These are phyloP conservation scores for Calonectria hongkongensis DNA, from an alignment of 2,329 filamentous ascomycete species.

Conservation along the genomic window DNA sequence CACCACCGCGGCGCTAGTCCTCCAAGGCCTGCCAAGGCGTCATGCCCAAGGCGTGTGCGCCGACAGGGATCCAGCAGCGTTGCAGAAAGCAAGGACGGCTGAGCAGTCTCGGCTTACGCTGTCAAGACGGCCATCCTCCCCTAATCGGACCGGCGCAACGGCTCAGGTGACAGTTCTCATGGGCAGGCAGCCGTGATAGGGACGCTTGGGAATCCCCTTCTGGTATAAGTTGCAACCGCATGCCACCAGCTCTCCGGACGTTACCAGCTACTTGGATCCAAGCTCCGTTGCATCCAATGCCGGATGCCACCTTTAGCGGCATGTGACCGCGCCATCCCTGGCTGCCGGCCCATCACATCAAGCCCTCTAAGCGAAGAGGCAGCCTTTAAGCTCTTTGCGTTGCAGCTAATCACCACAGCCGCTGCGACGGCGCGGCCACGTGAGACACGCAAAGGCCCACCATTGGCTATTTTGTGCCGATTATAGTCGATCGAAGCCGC, in stretches of 20 bases:
- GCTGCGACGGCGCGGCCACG: slow-evolving; percentile 9
- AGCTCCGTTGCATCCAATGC: slow-evolving; percentile 9
- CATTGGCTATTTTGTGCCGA: slow-evolving; percentile 13
- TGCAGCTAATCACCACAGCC: slow-evolving; percentile 19
- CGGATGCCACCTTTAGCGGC: background rate
- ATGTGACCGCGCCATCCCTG: slow-evolving; percentile 1
- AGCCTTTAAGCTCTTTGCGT: background rate
- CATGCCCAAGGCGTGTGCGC: no score
- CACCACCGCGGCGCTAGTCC: background rate
- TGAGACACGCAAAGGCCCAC: background rate
- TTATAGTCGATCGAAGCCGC: background rate
- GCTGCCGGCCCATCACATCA: slow-evolving; percentile 8
- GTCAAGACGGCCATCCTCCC: background rate
- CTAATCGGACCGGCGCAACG: slow-evolving; percentile 26
- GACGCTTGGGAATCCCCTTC: slow-evolving; percentile 16
- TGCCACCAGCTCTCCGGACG: slow-evolving; percentile 9
- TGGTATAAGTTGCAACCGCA: slow-evolving; percentile 24
- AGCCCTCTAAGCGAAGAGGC: slow-evolving; percentile 18
- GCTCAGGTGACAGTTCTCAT: slow-evolving; percentile 25
- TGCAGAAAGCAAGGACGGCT: slow-evolving; percentile 5
- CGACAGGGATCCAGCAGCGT: background rate
- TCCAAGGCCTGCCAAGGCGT: background rate
- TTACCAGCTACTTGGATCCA: slow-evolving; percentile 24
- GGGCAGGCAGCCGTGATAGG: background rate
- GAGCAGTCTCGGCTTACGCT: slow-evolving; percentile 21